Conservation (phyloP, 495 filamentous ascomycete genomes). For the Tuber aestivum region DNA sequence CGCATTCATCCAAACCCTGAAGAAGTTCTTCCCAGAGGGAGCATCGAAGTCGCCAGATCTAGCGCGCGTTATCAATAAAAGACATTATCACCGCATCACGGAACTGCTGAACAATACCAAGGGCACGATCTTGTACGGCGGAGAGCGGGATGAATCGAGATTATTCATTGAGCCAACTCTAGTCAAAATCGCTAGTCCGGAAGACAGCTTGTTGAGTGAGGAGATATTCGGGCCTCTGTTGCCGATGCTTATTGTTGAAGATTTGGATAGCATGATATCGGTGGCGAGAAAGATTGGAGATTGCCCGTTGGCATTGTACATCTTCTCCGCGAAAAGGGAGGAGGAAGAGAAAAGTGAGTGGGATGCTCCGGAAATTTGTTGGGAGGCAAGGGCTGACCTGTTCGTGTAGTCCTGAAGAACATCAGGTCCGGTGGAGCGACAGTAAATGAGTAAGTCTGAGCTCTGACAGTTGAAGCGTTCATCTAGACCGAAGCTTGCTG, state of each 20-base stretch:
- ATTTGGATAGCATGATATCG: conserved; percentile 72
- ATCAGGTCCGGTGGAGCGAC: conserved; percentile 63
- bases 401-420: conserved; percentile 13
- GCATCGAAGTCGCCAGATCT: conserved; percentile 66
- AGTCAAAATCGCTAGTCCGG: conserved; percentile 49
- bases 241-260: conserved; percentile 65
- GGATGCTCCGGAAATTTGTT: not conserved
- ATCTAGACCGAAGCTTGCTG: conserved; percentile 11
- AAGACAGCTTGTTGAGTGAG: conserved; percentile 67
- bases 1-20: conserved; percentile 49
- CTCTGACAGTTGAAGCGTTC: conserved; percentile 8
- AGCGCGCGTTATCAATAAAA: conserved; percentile 68
- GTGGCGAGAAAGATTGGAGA: conserved; percentile 63
- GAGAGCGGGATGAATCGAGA: conserved; percentile 46
- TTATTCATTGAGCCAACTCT: conserved; percentile 83
- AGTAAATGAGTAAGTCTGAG: conserved; percentile 58
- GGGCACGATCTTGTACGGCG: conserved; percentile 61
- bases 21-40: conserved; percentile 78
- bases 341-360: conserved; percentile 52
- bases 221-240: conserved; percentile 90
- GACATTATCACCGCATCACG: conserved; percentile 76
- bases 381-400: not conserved
- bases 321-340: conserved; percentile 76
- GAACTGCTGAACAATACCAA: conserved; percentile 74
- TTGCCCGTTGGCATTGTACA: conserved; percentile 74